Evolutionary conservation across 2,329 filamentous ascomycete genomes (phyloP).

Genomic region (Lasiodiplodia sp.): DNA sequence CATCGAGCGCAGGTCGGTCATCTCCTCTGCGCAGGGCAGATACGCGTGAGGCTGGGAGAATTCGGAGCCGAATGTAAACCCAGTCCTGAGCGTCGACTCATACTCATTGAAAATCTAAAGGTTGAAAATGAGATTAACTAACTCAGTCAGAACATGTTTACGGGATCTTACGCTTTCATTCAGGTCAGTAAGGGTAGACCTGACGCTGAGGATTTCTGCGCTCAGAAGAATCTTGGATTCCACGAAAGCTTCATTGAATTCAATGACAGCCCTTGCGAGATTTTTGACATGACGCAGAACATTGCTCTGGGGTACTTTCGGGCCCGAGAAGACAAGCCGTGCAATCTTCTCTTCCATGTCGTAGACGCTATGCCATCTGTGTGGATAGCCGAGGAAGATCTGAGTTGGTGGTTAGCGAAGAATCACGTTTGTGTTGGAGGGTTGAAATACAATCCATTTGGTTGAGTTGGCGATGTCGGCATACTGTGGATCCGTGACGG

Average conservation of each 20-base stretch:
- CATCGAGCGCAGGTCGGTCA: not conserved
- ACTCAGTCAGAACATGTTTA: not conserved
- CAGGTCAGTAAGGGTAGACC: not conserved
- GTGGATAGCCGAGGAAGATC: not conserved
- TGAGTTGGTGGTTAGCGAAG: not conserved
- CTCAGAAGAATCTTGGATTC: not conserved
- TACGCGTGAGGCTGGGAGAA: not conserved
- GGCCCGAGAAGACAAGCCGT: slow-evolving; percentile 3
- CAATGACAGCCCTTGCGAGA: not conserved
- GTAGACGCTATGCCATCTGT: not conserved
- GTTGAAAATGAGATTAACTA: not conserved
- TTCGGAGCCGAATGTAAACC: not conserved
- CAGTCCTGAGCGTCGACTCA: not conserved
- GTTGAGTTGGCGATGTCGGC: not conserved
- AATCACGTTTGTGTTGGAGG: not conserved
- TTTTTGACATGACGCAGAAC: not conserved
- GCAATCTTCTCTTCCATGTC: slow-evolving; percentile 8
- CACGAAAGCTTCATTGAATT: not conserved
- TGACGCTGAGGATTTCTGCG: not conserved
- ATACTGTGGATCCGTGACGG: not conserved
- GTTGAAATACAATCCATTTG: not conserved
- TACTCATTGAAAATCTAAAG: slow-evolving; percentile 4
- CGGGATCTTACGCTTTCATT: not conserved
- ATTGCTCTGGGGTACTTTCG: not conserved
- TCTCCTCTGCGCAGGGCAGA: not conserved